phyloP scores from a whole-genome alignment of 2,329 filamentous ascomycete species.

The Hypocrella siamensis region DNA sequence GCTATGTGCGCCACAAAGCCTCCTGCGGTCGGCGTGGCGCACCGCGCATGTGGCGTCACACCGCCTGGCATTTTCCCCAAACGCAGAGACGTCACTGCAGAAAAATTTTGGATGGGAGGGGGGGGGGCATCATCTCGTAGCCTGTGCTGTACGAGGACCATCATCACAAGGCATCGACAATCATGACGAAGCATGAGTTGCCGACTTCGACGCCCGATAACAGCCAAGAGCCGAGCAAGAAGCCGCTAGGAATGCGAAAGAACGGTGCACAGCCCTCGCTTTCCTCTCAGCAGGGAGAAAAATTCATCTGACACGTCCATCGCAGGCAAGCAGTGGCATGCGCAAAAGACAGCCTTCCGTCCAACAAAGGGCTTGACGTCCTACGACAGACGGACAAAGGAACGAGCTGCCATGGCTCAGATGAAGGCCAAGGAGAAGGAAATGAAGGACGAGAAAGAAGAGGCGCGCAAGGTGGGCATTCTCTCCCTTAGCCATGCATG shows the following conservation, averaged over 20 bases:
- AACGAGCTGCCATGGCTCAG: conserved; percentile 53
- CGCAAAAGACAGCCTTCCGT: conserved; percentile 69
- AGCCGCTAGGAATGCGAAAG: conserved; percentile 54
- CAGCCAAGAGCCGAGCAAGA: conserved; percentile 18
- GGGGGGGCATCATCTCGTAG: no score
- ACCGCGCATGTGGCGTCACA: no score
- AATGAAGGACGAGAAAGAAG: conserved; percentile 89
- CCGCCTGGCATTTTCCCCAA: no score
- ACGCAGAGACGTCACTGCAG: no score
- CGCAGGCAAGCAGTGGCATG: conserved; percentile 89
- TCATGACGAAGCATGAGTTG: conserved; percentile 3
- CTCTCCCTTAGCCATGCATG: neutral
- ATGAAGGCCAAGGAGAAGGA: conserved; percentile 89
- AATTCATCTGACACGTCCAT: conserved; percentile 4
- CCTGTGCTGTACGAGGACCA: no score
- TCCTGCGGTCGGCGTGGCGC: no score
- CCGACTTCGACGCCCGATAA: conserved; percentile 1
- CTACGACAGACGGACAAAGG: conserved; percentile 60
- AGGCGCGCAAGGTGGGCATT: conserved; percentile 57
- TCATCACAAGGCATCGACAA: no score
- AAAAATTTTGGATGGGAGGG: no score
- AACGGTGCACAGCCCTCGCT: conserved; percentile 44
- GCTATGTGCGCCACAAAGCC: no score
- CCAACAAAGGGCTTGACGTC: conserved; percentile 63
- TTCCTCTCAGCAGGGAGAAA: neutral